Evolutionary conservation across 495 filamentous ascomycete genomes (phyloP).

Genomic region (Immersiella caudata): DNA sequence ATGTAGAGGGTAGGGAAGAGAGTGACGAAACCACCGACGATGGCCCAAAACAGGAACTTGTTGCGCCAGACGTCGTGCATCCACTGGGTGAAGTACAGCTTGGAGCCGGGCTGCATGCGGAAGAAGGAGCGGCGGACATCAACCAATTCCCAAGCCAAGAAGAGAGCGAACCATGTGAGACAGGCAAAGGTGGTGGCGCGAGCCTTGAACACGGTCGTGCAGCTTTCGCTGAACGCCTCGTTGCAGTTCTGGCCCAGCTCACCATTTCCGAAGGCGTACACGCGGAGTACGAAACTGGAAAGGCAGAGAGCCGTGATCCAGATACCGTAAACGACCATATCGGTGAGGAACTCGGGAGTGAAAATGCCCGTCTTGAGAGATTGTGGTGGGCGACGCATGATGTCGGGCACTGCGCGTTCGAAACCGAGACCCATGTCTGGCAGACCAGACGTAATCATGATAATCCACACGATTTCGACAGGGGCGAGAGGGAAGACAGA

Average conservation of each 20-base stretch:
- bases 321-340: conserved; percentile 73
- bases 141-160: conserved; percentile 76
- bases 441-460: conserved; percentile 74
- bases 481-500: conserved; percentile 78
- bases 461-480: conserved; percentile 77
- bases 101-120: conserved; percentile 58
- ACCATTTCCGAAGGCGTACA: conserved; percentile 72
- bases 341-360: conserved; percentile 64
- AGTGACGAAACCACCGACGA: conserved; percentile 66
- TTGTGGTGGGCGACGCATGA: conserved; percentile 72
- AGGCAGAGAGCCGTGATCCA: conserved; percentile 65
- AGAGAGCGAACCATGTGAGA: conserved; percentile 71
- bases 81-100: conserved; percentile 58
- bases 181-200: conserved; percentile 76
- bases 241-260: conserved; percentile 69
- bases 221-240: conserved; percentile 52
- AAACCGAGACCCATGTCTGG: conserved; percentile 76
- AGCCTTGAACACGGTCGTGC: conserved; percentile 70
- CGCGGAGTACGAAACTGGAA: conserved; percentile 46
- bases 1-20: conserved; percentile 76
- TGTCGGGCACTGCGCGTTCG: conserved; percentile 67
- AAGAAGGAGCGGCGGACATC: conserved; percentile 69
- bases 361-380: conserved; percentile 68
- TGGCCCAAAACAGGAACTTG: conserved; percentile 73
- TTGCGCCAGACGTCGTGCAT: conserved; percentile 70